Evolutionary conservation across 164 flowering plant genomes (phyloP).

Genomic region (Annona squamosa): DNA sequence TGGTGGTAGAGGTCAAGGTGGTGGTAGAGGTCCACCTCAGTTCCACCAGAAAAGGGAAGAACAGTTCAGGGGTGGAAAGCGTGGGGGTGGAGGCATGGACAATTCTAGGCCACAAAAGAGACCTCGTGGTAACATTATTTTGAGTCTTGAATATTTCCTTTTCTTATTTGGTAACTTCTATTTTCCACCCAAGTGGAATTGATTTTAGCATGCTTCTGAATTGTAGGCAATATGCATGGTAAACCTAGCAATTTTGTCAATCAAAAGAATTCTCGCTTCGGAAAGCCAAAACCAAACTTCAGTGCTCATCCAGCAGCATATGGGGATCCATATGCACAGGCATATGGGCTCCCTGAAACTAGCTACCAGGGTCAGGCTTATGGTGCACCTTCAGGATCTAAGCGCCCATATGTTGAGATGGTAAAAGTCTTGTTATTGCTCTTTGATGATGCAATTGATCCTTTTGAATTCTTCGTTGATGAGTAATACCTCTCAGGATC

Average conservation of each 20-base stretch:
- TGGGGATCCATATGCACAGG: conserved; percentile 22
- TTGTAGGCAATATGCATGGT: conserved; percentile 27
- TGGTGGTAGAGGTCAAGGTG: conserved; percentile 5
- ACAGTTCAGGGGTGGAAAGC: conserved; percentile 17
- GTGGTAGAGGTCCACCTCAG: not conserved
- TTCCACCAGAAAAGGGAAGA: conserved; percentile 21
- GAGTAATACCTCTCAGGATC: conserved; percentile 21
- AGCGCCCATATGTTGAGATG: conserved; percentile 25
- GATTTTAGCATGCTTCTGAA: not conserved
- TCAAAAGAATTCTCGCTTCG: conserved; percentile 16
- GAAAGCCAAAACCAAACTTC: conserved; percentile 10
- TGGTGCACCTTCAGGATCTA: conserved; percentile 27
- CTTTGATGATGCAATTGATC: not conserved
- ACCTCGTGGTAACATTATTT: conserved; percentile 19
- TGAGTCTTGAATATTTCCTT: not conserved
- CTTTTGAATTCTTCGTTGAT: conserved; percentile 3
- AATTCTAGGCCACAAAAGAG: conserved; percentile 21
- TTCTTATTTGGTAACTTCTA: not conserved
- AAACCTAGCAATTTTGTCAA: conserved; percentile 17
- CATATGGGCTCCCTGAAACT: conserved; percentile 15
- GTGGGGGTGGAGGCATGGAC: conserved; percentile 22
- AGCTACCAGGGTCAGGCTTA: conserved; percentile 19
- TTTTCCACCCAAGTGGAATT: not conserved
- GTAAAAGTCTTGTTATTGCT: conserved; percentile 9
- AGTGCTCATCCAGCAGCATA: conserved; percentile 6